phyloP scores from a whole-genome alignment of 352 stramenopile species.

The Globisporangium okanoganense region DNA sequence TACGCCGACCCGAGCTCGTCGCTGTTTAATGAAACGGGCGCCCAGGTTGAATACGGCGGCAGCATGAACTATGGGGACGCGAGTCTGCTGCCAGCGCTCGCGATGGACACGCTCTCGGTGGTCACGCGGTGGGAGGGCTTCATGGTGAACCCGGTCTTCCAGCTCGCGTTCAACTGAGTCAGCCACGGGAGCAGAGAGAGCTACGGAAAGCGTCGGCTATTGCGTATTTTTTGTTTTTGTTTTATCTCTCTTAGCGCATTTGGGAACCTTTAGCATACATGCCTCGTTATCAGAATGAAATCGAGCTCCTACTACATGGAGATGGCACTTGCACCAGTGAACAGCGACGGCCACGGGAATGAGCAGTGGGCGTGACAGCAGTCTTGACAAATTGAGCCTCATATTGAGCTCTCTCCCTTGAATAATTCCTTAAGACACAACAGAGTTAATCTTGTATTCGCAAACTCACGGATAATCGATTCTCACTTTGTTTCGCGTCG shows the following conservation, averaged over 20 bases:
- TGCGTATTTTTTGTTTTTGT: constrained; percentile 9
- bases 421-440: too few species aligned
- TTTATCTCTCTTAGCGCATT: background rate
- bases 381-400: too few species aligned
- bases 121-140: constrained; percentile 62
- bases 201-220: background rate
- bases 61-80: constrained; percentile 57
- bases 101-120: constrained; percentile 65
- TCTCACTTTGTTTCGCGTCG: constrained; percentile 6
- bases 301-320: too few species aligned
- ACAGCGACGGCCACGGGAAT: too few species aligned
- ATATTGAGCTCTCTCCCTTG: too few species aligned
- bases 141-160: constrained; percentile 59
- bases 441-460: too few species aligned
- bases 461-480: too few species aligned
- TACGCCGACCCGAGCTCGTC: constrained; percentile 22
- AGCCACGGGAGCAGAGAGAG: background rate
- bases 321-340: too few species aligned
- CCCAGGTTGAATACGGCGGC: constrained; percentile 66
- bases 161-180: constrained; percentile 22
- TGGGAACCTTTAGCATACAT: too few species aligned
- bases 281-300: too few species aligned
- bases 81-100: constrained; percentile 38
- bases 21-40: constrained; percentile 33
- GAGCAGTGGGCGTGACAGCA: too few species aligned